phyloP scores from a whole-genome alignment of 768 basidiomycete genomes.

The Leccinum incarnatum region DNA sequence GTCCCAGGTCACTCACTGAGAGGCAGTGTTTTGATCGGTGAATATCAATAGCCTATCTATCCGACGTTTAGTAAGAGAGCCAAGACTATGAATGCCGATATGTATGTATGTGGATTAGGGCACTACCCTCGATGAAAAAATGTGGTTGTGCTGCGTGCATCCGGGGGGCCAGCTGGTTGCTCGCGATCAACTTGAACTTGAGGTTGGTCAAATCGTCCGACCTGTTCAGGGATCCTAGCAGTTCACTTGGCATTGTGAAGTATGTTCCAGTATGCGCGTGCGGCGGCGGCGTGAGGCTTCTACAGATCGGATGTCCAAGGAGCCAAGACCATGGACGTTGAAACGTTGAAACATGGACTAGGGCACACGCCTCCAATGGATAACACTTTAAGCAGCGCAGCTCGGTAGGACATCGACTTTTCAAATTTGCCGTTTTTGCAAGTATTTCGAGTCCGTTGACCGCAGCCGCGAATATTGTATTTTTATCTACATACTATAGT shows the following conservation, averaged over 20 bases:
- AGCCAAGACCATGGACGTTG: too few relatives aligned
- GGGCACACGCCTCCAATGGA: too few relatives aligned
- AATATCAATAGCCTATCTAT: not conserved
- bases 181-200: not conserved
- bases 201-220: not conserved
- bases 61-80: not conserved
- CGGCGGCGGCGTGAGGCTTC: too few relatives aligned
- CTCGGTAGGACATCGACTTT: too few relatives aligned
- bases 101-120: not conserved
- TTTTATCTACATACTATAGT: not conserved
- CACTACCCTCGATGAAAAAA: not conserved
- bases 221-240: not conserved
- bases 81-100: not conserved
- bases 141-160: not conserved
- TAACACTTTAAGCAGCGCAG: too few relatives aligned
- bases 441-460: too few relatives aligned
- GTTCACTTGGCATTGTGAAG: too few relatives aligned
- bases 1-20: not conserved
- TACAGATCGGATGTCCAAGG: too few relatives aligned
- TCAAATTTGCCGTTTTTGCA: too few relatives aligned
- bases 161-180: not conserved
- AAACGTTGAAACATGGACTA: too few relatives aligned
- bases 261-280: too few relatives aligned
- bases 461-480: too few relatives aligned
- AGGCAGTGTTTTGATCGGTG: not conserved